These are phyloP conservation scores for Smittium culicis DNA, from an alignment of 371 early-diverging fungal species.

Conservation along the genomic window DNA sequence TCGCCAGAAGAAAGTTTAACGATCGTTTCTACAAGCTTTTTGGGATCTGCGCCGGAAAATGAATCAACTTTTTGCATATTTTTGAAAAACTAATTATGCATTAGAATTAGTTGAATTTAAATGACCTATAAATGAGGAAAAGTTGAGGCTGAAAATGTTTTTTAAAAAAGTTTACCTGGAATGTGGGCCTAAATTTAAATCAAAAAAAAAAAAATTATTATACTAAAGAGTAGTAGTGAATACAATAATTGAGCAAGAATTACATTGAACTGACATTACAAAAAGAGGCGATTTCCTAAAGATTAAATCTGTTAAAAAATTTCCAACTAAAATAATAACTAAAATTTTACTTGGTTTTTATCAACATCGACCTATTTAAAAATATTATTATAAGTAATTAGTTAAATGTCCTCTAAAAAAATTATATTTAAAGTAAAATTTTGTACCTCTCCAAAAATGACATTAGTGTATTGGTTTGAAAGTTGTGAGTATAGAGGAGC, in stretches of 20 bases:
- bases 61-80: neutral
- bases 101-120: neutral
- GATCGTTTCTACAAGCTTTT: neutral
- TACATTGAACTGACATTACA: constrained; percentile 7
- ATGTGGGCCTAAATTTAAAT: constrained; percentile 3
- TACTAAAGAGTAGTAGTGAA: too few relatives aligned
- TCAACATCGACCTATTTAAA: constrained; percentile 6
- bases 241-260: too few relatives aligned
- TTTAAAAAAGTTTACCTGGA: neutral
- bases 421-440: neutral
- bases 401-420: too few relatives aligned
- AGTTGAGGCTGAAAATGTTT: too few relatives aligned
- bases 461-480: neutral
- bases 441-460: constrained; percentile 3
- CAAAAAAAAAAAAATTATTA: too few relatives aligned
- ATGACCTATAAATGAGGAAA: neutral
- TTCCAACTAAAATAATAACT: neutral
- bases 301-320: neutral
- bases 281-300: neutral
- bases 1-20: neutral
- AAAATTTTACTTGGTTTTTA: neutral
- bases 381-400: too few relatives aligned
- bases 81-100: constrained; percentile 3
- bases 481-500: neutral
- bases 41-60: constrained; percentile 2